Evolutionary conservation across 257 asterid species (phyloP).

Genomic region (Plantago major): DNA sequence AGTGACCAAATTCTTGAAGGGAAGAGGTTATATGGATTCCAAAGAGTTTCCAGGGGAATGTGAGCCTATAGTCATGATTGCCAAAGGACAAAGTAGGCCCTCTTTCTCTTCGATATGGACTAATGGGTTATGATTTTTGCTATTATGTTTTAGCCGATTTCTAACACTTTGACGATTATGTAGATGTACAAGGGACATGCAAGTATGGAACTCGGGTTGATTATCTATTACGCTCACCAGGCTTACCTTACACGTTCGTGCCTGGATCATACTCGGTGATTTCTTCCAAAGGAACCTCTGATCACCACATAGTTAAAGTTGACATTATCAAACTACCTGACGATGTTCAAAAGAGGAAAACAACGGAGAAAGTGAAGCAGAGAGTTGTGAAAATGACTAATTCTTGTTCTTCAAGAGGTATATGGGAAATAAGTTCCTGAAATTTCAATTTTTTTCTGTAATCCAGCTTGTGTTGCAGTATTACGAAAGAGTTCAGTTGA

Average conservation of each 20-base stretch:
- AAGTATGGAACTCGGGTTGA: conserved; percentile 92
- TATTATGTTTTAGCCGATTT: neutral
- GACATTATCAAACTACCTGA: conserved; percentile 48
- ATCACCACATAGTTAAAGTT: conserved; percentile 87
- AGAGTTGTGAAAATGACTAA: conserved; percentile 32
- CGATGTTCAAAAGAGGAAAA: conserved; percentile 21
- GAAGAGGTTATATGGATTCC: conserved; percentile 61
- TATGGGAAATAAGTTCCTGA: conserved; percentile 22
- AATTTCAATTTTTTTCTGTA: neutral
- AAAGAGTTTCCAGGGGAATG: conserved; percentile 76
- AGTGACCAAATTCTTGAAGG: conserved; percentile 67
- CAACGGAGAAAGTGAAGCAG: conserved; percentile 27
- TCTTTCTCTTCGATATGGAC: neutral
- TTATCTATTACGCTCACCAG: conserved; percentile 57
- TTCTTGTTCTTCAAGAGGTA: conserved; percentile 42
- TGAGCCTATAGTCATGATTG: conserved; percentile 80
- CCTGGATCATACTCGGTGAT: conserved; percentile 85
- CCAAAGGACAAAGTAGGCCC: conserved; percentile 87
- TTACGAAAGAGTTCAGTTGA: no score
- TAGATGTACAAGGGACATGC: conserved; percentile 94
- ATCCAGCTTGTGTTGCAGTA: no score
- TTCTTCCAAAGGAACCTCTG: conserved; percentile 91
- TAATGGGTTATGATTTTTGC: neutral
- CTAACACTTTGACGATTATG: neutral
- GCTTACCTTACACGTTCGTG: conserved; percentile 51